A percentile compares a stretch with the other conserved stretches of the same genome.
These are phyloP conservation scores for Aspergillus costaricaensis DNA, from an alignment of 2,329 filamentous ascomycete genomes.

Conservation along the genomic window DNA sequence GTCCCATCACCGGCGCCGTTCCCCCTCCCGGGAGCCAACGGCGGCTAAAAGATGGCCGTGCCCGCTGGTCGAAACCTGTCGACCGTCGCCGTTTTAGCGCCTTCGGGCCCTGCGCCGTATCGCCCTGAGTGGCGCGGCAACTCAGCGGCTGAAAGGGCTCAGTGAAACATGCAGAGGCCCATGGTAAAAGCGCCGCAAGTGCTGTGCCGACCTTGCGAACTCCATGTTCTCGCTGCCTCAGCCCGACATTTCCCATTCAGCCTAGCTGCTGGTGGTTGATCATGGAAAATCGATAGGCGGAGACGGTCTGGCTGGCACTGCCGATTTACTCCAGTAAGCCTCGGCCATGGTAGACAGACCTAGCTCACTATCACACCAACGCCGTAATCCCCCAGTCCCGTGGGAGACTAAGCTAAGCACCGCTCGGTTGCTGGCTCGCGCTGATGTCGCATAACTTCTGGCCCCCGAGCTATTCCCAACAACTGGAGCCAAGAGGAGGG, in stretches of 20 bases:
- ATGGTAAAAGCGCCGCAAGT: conserved; percentile 11
- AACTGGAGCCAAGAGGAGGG: neutral
- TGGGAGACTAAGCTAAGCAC: neutral
- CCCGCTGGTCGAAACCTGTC: conserved; percentile 17
- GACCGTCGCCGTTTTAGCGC: conserved; percentile 31
- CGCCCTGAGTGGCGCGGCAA: conserved; percentile 18
- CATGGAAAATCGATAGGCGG: conserved; percentile 24
- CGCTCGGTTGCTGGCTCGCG: neutral
- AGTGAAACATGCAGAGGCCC: conserved; percentile 7
- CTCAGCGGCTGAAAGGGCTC: conserved; percentile 19
- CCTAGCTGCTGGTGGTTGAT: conserved; percentile 2
- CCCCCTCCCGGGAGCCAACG: conserved; percentile 23
- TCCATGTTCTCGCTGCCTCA: neutral
- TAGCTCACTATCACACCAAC: conserved; percentile 17
- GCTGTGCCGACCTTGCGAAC: conserved; percentile 8
- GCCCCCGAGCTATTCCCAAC: neutral
- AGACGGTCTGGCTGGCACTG: conserved; percentile 16
- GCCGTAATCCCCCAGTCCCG: neutral
- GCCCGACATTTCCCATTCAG: conserved; percentile 8
- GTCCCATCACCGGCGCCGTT: conserved; percentile 2
- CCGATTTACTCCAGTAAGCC: conserved; percentile 10
- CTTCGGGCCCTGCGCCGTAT: conserved; percentile 22
- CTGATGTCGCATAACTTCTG: neutral
- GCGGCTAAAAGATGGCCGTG: conserved; percentile 27
- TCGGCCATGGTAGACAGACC: conserved; percentile 8